Base-by-base conservation (phyloP, 495 filamentous ascomycete genomes). In the Amphirosellinia nigrospora region DNA sequence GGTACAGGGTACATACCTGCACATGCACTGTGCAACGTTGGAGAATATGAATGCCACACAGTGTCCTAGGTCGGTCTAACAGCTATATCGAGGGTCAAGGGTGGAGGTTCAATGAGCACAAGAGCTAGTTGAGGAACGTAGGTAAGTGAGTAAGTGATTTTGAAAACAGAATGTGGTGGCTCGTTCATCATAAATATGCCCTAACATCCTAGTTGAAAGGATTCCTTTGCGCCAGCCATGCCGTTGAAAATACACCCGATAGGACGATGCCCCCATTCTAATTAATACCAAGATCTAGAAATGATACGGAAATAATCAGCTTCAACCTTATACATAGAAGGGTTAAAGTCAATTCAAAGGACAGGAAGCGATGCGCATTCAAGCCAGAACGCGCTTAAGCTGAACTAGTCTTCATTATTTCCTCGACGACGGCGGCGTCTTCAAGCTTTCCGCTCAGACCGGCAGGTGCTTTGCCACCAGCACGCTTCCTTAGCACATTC, bases 401-500 rank as follows among this genome's bases (percentile, higher is more conserved):
- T 8, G 66, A 64, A 10, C 26, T 23, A 21, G n/a, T 67, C 65
- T 72, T 71, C 38, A 69, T 72, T 32, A 68, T 50, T 11, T 73
- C 74, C 16, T 77, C 73, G 26, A 74, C 68, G 0, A 74, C 74
- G 9, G 72, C 45, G 1, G 78, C 70, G 45, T 74, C 52, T 60
- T 71, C 73, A 0, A 77, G 32, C 34, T 77, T 75, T 1, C 71
- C 69, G 43, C 64, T 66, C 1, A 70, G 58, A 2, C 56, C 36
- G 0, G 70, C 62, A 0, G 56, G 26, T 26, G 67, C 74, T 63
- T 79, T 85, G 68, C 82, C 76, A 34, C 86, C 84, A 16, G 87
- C 86, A 64, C 95, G 86, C 88, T 97, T 97, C 85, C 92, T 92
- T 50, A 99, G 82, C 9, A 98, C 96, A 73, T 99, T 98, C 85